Base-by-base conservation (phyloP, 139 green algal genomes). In the Ostreobium quekettii region DNA sequence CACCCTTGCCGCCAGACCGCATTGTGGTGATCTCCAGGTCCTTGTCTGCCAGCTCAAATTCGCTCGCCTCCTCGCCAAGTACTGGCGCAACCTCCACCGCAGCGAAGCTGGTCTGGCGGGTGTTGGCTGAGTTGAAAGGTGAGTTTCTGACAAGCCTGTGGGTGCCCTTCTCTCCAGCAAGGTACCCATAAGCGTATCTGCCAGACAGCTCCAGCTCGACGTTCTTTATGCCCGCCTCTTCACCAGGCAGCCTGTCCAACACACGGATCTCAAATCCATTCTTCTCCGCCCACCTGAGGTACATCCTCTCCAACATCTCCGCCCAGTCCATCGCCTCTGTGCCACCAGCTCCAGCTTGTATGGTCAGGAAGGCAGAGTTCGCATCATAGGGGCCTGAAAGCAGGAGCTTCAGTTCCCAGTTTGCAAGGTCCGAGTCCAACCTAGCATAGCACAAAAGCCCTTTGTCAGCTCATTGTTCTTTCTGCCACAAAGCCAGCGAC, bases 81-180 rank as follows among this genome's bases (percentile, higher is more conserved):
- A 81, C 56, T 4, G 85, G 85, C 79, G 85, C 69, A 35, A 95
- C 88, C 71, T 97, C 92, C 42, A 97, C 90, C 48, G 85, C 88
- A 28, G 91, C 91, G 81, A 99, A 99, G 76, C 85, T 96, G 7
- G 94, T 99, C 76, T 98, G 86, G 24, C 93, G 78, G 6, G 88
- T 80, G 1, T 80, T 85, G 67, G 93, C 95, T 38, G 80, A 67
- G 59, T 96, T 96, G 81, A 98, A 98, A 15, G 94, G 94, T 0
- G 82, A 93, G 78, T 85, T 83, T 36, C 94, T 80, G 47, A 98
- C 93, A 1, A 98, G 83, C 0, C 93, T 79, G 80, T 98, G 93
- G 1, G 92, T 97, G 67, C 94, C 94, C 68, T 95, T 95, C 80
- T 99, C 94, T 0, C 74, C 77, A 57, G 66, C 57, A 29, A 86